phyloP scores from a whole-genome alignment of 305 asterid genomes.

The Solanum hybrid region DNA sequence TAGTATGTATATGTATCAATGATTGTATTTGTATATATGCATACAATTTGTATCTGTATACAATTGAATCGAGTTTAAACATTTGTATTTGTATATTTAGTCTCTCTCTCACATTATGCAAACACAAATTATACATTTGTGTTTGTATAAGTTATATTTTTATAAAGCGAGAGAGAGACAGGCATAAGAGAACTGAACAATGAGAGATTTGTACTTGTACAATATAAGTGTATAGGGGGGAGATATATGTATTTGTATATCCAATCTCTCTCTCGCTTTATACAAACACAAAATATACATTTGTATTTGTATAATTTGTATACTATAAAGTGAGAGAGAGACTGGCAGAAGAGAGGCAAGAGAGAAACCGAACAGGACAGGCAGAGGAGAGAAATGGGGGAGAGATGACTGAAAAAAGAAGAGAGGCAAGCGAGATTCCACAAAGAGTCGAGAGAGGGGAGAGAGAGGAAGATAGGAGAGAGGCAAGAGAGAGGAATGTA shows the following conservation, averaged over 20 bases:
- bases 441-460: background rate
- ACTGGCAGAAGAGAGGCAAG: background rate
- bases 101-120: background rate
- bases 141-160: background rate
- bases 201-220: background rate
- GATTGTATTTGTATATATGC: background rate
- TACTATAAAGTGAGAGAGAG: background rate
- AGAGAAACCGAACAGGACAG: background rate
- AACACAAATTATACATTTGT: background rate
- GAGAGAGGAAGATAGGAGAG: background rate
- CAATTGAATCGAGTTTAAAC: background rate
- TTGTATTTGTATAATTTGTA: background rate
- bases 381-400: background rate
- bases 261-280: too few species aligned
- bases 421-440: background rate
- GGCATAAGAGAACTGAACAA: too few species aligned
- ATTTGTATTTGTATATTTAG: background rate
- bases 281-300: too few species aligned
- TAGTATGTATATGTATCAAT: too few species aligned
- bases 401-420: background rate
- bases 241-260: background rate
- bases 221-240: background rate
- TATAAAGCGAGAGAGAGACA: background rate
- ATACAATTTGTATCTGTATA: background rate
- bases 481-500: background rate